Conservation (phyloP, 1,284 basidiomycete genomes). For the Boletus mariae region DNA sequence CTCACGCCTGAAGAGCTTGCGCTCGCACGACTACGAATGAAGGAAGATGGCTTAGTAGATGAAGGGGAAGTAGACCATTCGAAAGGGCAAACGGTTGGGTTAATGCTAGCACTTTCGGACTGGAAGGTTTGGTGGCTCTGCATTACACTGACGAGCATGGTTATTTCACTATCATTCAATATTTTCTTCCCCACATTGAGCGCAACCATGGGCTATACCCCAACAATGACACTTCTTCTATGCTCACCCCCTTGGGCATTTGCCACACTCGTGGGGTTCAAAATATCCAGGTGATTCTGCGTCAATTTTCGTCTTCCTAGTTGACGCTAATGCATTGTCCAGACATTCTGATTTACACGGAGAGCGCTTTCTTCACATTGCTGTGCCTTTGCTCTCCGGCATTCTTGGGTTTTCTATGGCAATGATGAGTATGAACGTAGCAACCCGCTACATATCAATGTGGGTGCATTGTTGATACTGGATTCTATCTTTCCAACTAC, state of each 20-base stretch:
- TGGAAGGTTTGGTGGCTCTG: conserved; percentile 59
- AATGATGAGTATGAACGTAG: conserved; percentile 62
- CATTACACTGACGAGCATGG: conserved; percentile 45
- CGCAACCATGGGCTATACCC: conserved; percentile 54
- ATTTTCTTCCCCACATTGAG: conserved; percentile 53
- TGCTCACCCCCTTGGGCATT: conserved; percentile 65
- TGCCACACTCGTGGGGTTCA: conserved; percentile 45
- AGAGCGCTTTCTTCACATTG: conserved; percentile 67
- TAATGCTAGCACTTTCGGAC: conserved; percentile 48
- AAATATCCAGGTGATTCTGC: conserved; percentile 31
- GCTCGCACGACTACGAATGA: conserved; percentile 72
- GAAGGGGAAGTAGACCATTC: conserved; percentile 8
- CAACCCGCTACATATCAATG: conserved; percentile 70
- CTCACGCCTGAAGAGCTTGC: conserved; percentile 59
- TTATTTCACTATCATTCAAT: conserved; percentile 57
- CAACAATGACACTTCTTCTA: conserved; percentile 52
- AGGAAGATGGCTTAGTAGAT: conserved; percentile 52
- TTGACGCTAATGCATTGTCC: neutral
- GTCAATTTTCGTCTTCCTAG: conserved; percentile 6
- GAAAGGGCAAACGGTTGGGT: conserved; percentile 13
- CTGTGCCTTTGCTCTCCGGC: conserved; percentile 51
- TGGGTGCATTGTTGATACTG: conserved; percentile 31
- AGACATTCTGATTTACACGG: conserved; percentile 70
- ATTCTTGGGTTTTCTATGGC: conserved; percentile 76
- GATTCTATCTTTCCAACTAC: neutral